A percentile compares a stretch with the other conserved stretches of the same genome.
phyloP scores from a whole-genome alignment of 768 basidiomycete species.

The Boletus pseudopeckii region DNA sequence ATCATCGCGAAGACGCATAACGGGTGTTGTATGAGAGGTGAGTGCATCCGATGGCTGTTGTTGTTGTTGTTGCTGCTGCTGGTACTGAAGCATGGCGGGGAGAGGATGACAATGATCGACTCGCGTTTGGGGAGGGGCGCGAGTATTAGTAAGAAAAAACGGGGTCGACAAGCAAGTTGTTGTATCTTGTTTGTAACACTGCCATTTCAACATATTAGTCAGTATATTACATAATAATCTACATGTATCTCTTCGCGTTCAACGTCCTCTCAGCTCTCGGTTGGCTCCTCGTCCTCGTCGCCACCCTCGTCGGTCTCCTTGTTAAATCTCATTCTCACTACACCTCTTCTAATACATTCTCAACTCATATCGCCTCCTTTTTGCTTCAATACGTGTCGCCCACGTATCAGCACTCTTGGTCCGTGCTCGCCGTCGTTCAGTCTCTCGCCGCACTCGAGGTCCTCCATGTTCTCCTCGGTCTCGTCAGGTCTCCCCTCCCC shows the following conservation, averaged over 20 bases:
- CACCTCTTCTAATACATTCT: slow-evolving; percentile 38
- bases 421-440: slow-evolving; percentile 70
- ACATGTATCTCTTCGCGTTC: slow-evolving; percentile 71
- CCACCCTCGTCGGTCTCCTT: slow-evolving; percentile 52
- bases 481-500: slow-evolving; percentile 71
- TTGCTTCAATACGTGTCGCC: slow-evolving; percentile 38
- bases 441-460: slow-evolving; percentile 82
- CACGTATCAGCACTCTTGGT: slow-evolving; percentile 54
- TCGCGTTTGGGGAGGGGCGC: slow-evolving; percentile 34
- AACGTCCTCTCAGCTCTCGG: slow-evolving; percentile 71
- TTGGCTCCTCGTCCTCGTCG: slow-evolving; percentile 70
- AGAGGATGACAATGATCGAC: slow-evolving; percentile 25
- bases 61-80: slow-evolving; percentile 14
- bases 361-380: slow-evolving; percentile 33
- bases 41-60: slow-evolving; percentile 18
- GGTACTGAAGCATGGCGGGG: slow-evolving; percentile 30
- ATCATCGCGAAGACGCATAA: slow-evolving; percentile 67
- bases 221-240: slow-evolving; percentile 12
- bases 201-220: slow-evolving; percentile 1
- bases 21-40: slow-evolving; percentile 14
- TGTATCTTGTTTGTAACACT: slow-evolving; percentile 21
- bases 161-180: slow-evolving; percentile 8
- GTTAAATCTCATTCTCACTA: no score
- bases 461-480: slow-evolving; percentile 71
- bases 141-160: slow-evolving; percentile 39